Evolutionary conservation across 495 filamentous ascomycete genomes (phyloP).

Genomic region (Melanomma pulvis-pyrius): DNA sequence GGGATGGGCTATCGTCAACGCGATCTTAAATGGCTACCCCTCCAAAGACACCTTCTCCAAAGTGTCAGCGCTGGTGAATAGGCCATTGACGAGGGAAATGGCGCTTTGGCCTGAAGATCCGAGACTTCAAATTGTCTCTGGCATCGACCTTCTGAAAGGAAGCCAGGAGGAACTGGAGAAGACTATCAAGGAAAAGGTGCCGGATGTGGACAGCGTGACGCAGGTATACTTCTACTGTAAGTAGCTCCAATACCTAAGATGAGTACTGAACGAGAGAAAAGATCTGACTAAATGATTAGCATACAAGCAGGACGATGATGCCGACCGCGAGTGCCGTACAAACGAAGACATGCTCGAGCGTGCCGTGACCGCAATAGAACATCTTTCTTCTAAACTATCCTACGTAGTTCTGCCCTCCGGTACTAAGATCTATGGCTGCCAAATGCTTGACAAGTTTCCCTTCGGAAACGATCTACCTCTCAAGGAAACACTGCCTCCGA

Average conservation of each 20-base stretch:
- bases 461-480: constrained; percentile 44
- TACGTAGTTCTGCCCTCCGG: constrained; percentile 48
- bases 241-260: constrained; percentile 29
- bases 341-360: constrained; percentile 49
- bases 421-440: constrained; percentile 48
- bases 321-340: constrained; percentile 39
- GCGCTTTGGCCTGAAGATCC: constrained; percentile 50
- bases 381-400: constrained; percentile 47
- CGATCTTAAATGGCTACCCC: constrained; percentile 50
- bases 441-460: constrained; percentile 45
- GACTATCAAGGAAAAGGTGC: constrained; percentile 46
- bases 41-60: constrained; percentile 45
- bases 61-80: constrained; percentile 53
- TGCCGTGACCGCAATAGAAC: constrained; percentile 47
- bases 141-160: constrained; percentile 50
- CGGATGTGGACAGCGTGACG: constrained; percentile 47
- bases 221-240: constrained; percentile 54
- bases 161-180: constrained; percentile 44
- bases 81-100: constrained; percentile 45
- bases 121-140: constrained; percentile 49
- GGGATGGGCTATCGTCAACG: constrained; percentile 54
- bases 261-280: neutral
- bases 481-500: constrained; percentile 43
- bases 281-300: constrained; percentile 7
- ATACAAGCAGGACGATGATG: constrained; percentile 30